Evolutionary conservation across 2,329 filamentous ascomycete species (phyloP).

Genomic region (Scytalidium lignicola): DNA sequence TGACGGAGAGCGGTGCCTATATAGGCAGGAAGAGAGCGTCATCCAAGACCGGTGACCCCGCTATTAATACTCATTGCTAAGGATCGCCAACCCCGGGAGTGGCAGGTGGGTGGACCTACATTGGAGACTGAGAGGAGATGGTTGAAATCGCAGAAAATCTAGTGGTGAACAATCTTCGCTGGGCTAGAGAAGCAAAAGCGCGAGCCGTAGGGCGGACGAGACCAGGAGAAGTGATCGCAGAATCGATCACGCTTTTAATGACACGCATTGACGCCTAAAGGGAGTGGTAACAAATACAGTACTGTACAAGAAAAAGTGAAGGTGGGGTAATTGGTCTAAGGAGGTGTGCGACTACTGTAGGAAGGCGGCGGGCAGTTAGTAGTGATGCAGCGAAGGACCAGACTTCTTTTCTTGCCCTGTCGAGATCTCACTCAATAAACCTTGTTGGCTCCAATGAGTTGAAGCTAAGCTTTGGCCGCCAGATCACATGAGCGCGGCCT

Average conservation of each 20-base stretch:
- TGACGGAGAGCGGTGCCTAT: neutral
- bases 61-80: neutral
- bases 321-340: constrained; percentile 1
- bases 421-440: neutral
- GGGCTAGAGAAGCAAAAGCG: constrained; percentile 11
- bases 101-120: neutral
- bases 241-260: constrained; percentile 19
- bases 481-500: neutral
- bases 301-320: neutral
- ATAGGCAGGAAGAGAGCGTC: neutral
- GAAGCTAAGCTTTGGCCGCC: neutral
- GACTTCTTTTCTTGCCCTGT: neutral
- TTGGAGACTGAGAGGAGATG: neutral
- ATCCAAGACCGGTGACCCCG: neutral
- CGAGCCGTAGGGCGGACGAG: constrained; percentile 19
- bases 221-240: constrained; percentile 17
- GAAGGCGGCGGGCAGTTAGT: neutral
- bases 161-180: neutral
- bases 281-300: constrained; percentile 5
- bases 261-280: constrained; percentile 23
- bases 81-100: no score
- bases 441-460: neutral
- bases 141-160: neutral
- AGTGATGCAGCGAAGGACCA: neutral
- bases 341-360: neutral